Evolutionary conservation across 1,284 basidiomycete species (phyloP).

Genomic region (Rhodotorula sp.): DNA sequence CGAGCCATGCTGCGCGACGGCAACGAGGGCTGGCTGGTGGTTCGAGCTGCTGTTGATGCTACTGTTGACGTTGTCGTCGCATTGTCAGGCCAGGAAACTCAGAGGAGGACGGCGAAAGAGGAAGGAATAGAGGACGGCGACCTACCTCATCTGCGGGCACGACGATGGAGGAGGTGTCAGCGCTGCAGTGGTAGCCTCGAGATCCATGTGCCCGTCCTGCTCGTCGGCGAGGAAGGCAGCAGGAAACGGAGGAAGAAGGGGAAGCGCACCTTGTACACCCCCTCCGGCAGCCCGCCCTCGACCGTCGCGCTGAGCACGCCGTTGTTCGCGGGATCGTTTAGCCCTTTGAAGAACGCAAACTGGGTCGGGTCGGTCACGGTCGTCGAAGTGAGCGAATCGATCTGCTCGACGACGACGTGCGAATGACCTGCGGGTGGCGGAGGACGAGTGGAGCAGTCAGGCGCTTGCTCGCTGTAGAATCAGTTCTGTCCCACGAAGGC

Average conservation of each 20-base stretch:
- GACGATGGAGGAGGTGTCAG: not conserved
- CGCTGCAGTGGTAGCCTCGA: not conserved
- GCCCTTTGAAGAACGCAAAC: slow-evolving; percentile 57
- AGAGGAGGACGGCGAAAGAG: not conserved
- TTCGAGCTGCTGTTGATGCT: slow-evolving; percentile 59
- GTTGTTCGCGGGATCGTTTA: slow-evolving; percentile 52
- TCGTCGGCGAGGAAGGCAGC: too few species aligned
- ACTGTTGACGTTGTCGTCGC: not conserved
- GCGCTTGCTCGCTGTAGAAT: not conserved
- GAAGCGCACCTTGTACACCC: slow-evolving; percentile 56
- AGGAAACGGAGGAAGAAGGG: not conserved
- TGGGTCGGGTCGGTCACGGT: slow-evolving; percentile 59
- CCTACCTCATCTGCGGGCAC: slow-evolving; percentile 26
- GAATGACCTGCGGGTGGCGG: slow-evolving; percentile 61
- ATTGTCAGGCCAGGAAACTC: not conserved
- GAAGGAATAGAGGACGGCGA: not conserved
- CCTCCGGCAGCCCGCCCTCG: slow-evolving; percentile 61
- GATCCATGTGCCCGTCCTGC: not conserved
- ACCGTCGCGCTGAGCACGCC: slow-evolving; percentile 61
- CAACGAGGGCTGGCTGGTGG: slow-evolving; percentile 60
- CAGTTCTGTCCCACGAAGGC: too few species aligned
- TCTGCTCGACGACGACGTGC: slow-evolving; percentile 64
- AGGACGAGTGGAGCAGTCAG: too few species aligned
- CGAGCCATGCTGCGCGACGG: slow-evolving; percentile 41
- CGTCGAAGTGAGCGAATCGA: slow-evolving; percentile 59